Conservation (phyloP, 306 rosid species). For the Prunus padus region DNA sequence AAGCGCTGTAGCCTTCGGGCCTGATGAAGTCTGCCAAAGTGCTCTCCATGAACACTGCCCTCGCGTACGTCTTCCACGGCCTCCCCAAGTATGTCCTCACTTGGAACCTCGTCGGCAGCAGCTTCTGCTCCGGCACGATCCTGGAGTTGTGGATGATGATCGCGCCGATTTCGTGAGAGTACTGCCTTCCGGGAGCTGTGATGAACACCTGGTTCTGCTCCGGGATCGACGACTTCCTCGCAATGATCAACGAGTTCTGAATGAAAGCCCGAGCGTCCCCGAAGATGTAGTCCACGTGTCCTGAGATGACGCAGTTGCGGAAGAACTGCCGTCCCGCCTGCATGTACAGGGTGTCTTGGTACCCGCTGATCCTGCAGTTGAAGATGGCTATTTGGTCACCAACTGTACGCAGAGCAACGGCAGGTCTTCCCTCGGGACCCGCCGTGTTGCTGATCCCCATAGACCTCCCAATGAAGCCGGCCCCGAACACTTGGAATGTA, state of each 20-base stretch:
- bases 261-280: slow-evolving; percentile 48
- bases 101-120: slow-evolving; percentile 31
- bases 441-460: slow-evolving; percentile 71
- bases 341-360: slow-evolving; percentile 65
- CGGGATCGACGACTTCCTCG: slow-evolving; percentile 34
- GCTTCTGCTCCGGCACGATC: slow-evolving; percentile 46
- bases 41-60: slow-evolving; percentile 55
- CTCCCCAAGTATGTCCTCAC: slow-evolving; percentile 51
- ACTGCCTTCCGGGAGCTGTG: slow-evolving; percentile 47
- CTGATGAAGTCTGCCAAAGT: slow-evolving; percentile 42
- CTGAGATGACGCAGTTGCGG: slow-evolving; percentile 73
- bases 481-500: slow-evolving; percentile 1
- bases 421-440: slow-evolving; percentile 62
- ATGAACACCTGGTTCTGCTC: slow-evolving; percentile 44
- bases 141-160: slow-evolving; percentile 58
- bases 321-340: slow-evolving; percentile 64
- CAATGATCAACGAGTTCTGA: slow-evolving; percentile 55
- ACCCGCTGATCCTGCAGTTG: slow-evolving; percentile 59
- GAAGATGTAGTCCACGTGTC: slow-evolving; percentile 75
- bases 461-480: slow-evolving; percentile 42
- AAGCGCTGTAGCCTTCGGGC: slow-evolving; percentile 40
- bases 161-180: slow-evolving; percentile 16
- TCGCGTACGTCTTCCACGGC: slow-evolving; percentile 61
- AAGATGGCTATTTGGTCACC: slow-evolving; percentile 43
- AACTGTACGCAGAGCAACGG: slow-evolving; percentile 77